Conservation (phyloP, 306 rosid species). For the Carpinus viminea region DNA sequence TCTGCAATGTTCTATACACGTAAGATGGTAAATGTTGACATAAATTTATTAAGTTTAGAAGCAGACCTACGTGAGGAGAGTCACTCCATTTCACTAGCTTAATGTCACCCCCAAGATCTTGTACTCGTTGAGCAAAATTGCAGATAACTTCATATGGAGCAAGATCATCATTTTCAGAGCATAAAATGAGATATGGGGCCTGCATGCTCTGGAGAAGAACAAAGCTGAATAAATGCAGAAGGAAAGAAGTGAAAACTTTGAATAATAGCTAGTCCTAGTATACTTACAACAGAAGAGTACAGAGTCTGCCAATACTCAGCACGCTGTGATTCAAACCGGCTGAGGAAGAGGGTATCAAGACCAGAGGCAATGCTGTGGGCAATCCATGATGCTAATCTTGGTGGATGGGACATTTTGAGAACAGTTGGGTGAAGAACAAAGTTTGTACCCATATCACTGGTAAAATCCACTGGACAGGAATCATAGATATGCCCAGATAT, state of each 20-base stretch:
- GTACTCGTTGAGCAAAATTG: constrained; percentile 67
- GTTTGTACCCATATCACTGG: constrained; percentile 86
- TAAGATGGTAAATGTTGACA: background rate
- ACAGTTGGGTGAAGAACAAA: constrained; percentile 80
- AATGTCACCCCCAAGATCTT: constrained; percentile 81
- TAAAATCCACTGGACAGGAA: constrained; percentile 96
- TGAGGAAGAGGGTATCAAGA: constrained; percentile 86
- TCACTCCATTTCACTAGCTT: constrained; percentile 75
- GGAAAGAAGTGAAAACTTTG: constrained; percentile 7
- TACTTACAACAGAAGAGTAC: constrained; percentile 78
- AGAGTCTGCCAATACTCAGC: constrained; percentile 96
- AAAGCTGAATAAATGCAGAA: constrained; percentile 12
- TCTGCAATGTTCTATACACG: background rate
- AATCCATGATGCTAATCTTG: constrained; percentile 75
- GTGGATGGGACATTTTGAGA: constrained; percentile 75
- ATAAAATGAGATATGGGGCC: constrained; percentile 82
- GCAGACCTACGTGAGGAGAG: constrained; percentile 89
- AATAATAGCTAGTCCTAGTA: background rate
- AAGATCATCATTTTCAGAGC: constrained; percentile 86
- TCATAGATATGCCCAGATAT: constrained; percentile 85
- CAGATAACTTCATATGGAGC: constrained; percentile 73
- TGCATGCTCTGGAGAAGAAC: constrained; percentile 71
- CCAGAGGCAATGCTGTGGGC: constrained; percentile 80
- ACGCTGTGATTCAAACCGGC: constrained; percentile 84
- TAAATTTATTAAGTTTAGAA: constrained; percentile 25